phyloP scores from a whole-genome alignment of 495 filamentous ascomycete genomes.

The Aspergillus taichungensis region DNA sequence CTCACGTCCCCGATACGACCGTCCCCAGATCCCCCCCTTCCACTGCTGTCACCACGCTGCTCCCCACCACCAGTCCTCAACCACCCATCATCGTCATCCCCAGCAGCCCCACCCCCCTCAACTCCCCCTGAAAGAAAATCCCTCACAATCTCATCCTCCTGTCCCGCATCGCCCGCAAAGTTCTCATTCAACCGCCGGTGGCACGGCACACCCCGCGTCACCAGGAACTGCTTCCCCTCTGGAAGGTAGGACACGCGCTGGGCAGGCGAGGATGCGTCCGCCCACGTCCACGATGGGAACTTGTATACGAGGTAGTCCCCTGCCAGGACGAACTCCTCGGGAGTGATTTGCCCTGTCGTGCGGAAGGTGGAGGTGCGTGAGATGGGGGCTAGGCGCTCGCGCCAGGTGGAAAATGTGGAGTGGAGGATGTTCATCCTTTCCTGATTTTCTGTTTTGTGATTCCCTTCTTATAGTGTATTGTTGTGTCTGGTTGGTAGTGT shows the following conservation, averaged over 20 bases:
- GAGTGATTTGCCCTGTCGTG: conserved; percentile 86
- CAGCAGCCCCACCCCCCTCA: conserved; percentile 38
- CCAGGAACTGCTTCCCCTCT: conserved; percentile 86
- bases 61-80: conserved; percentile 66
- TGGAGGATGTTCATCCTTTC: conserved; percentile 55
- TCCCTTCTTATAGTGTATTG: not conserved
- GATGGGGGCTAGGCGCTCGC: conserved; percentile 82
- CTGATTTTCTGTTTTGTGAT: not conserved
- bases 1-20: conserved; percentile 70
- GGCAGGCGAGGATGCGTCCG: conserved; percentile 66
- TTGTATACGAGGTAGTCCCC: conserved; percentile 99
- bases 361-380: conserved; percentile 90
- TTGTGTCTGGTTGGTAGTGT: not conserved
- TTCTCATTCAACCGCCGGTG: conserved; percentile 84
- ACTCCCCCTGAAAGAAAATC: conserved; percentile 59
- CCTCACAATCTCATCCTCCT: conserved; percentile 73
- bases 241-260: conserved; percentile 79
- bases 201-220: conserved; percentile 90
- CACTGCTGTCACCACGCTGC: conserved; percentile 30
- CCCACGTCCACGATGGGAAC: conserved; percentile 99
- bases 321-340: conserved; percentile 91
- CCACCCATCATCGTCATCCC: conserved; percentile 81
- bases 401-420: conserved; percentile 73
- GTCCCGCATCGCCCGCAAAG: conserved; percentile 78
- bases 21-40: conserved; percentile 41